Conservation (phyloP, 805 yeast species). For the Saccharomycopsis fibuligera region DNA sequence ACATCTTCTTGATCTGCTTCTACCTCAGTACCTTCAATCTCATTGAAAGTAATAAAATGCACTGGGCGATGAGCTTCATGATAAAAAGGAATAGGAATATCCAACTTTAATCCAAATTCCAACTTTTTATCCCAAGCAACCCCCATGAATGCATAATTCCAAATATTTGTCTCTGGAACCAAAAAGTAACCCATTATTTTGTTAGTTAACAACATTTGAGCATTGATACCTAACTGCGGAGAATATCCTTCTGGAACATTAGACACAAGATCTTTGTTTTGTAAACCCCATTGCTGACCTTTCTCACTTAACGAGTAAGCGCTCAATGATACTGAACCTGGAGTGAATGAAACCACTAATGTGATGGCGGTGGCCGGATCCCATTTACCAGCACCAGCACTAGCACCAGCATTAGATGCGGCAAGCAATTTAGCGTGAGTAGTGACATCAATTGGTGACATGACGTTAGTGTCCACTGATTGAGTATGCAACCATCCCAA, state of each 20-base stretch:
- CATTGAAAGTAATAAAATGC: conserved; percentile 74
- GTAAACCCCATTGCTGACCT: conserved; percentile 75
- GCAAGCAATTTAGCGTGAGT: conserved; percentile 41
- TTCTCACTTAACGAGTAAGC: conserved; percentile 54
- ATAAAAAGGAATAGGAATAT: conserved; percentile 75
- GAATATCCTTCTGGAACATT: conserved; percentile 62
- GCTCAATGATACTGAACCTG: conserved; percentile 77
- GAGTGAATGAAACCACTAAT: conserved; percentile 62
- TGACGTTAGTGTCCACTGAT: conserved; percentile 52
- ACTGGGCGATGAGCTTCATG: conserved; percentile 83
- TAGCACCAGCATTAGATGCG: conserved; percentile 21
- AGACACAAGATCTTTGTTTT: conserved; percentile 50
- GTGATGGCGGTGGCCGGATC: conserved; percentile 40
- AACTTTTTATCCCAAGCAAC: conserved; percentile 68
- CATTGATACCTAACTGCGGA: conserved; percentile 48
- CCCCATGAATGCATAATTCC: conserved; percentile 91
- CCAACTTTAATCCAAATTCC: conserved; percentile 60
- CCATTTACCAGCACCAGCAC: conserved; percentile 28
- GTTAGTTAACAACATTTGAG: conserved; percentile 71
- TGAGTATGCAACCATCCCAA: conserved; percentile 96
- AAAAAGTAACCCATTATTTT: conserved; percentile 73
- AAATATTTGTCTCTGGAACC: conserved; percentile 76
- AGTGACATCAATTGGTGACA: conserved; percentile 68
- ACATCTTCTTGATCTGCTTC: conserved; percentile 68
- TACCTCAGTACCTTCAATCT: conserved; percentile 48